Base-by-base conservation (phyloP, 148 eudicot genomes). In the Rhododendron williamsianum region DNA sequence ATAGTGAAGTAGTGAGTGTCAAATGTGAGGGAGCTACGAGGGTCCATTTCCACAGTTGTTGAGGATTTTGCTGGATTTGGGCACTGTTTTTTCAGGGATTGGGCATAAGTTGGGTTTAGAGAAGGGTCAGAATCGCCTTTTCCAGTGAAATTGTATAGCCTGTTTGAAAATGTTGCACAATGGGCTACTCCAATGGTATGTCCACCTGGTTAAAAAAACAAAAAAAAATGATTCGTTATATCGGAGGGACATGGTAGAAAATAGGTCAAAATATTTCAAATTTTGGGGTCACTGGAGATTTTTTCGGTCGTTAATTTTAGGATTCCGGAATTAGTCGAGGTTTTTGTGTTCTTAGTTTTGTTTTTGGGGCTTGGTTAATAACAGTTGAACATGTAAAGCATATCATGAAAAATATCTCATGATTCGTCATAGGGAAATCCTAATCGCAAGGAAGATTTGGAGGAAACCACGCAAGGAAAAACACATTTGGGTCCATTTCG, bases 101-200 rank as follows among this genome's bases (percentile, higher is more conserved):
- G 21, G 16, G 88, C 90, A 63, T 88, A 86, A 6, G 27, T 45
- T 46, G 88, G 56, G 52, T 88, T 38, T 2, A 88, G 79, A 13
- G 90, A 72, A 25, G 90, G 88, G 52, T 88, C 88, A 15, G 80
- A 69, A 23, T 88, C 88, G 27, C 88, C 88, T 76, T 54, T 77
- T 45, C 90, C 90, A 0, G 88, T 86, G 78, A 88, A 88, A 56
- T 86, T 88, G 86, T 84, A 84, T 9, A 88, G 85, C 46, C 90
- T 83, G 3, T 78, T 86, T 1, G 83, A 13, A 4, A 88, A 16
- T 7, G 80, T 6, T 1, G n/a, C 23, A 41, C 90, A 88, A 51
- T 67, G 87, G 1, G 80, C 76, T 1, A 56, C 35, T 21, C 88
- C 90, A 45, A 88, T 85, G 33, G 90, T 86, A 72, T 86, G 90